Evolutionary conservation across 805 yeast species (phyloP), one percentile per base, ranked within the genome.

Genomic region (Candida odintsovae): DNA sequence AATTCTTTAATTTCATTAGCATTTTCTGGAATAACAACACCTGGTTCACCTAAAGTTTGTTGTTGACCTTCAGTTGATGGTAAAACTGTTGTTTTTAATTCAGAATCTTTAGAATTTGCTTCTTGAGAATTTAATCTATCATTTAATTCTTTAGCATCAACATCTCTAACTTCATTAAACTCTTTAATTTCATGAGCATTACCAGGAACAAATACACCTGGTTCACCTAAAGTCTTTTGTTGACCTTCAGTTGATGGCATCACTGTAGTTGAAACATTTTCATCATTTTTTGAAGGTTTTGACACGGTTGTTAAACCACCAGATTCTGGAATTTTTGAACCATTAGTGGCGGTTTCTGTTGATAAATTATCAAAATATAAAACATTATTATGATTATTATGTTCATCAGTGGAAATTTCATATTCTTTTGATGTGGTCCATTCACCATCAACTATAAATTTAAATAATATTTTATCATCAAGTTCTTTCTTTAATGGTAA

Each of bases 1-100:
- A 89, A 84, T 42, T 81, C 96, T 49, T 76, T 70, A 56, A 87
- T 77, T n/a, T 78, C 73, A 39, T 73, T 75, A 18, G 87, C 75
- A 59, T 85, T 76, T 38, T 68, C 57, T 41, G 92, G 92, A 54
- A 85, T 62, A 35, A 70, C 80, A 53, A 83, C 69, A 38, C 90
- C 90, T 28, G 89, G 85, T 60, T 83, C 87, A 39, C 85, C 83
- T 46, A 75, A 56, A 9, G 73, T 63, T 48, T 68, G 67, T 42
- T 73, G 73, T 42, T 65, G 45, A 22, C 70, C 72, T 51, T 73
- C 78, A 4, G 40, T 18, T 3, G 72, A 61, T 40, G 82, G 80
- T 64, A 75, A 46, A 20, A 76, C 80, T 12, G 78, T 71, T 42
- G 75, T 59, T 42, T 54, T 53, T 23, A 59, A 48, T 16, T 33